phyloP scores from a whole-genome alignment of 306 rosid species.

The Fragaria iinumae region DNA sequence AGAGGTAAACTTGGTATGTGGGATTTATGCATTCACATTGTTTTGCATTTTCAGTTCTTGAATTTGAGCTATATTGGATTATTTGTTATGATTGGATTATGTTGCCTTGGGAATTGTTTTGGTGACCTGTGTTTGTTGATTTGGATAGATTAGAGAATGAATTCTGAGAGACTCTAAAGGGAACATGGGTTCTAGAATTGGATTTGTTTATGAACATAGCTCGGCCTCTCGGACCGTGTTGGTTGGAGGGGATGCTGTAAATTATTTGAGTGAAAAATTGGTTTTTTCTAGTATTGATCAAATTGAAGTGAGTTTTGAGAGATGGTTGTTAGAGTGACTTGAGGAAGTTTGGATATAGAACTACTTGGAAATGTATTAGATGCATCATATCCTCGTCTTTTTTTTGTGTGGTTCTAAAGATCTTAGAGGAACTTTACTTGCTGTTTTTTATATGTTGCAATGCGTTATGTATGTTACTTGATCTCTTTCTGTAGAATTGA shows the following conservation, averaged over 20 bases:
- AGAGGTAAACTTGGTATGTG: constrained; percentile 10
- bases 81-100: neutral
- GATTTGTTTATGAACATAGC: neutral
- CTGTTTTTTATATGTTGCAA: neutral
- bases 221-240: neutral
- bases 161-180: neutral
- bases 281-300: neutral
- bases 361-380: neutral
- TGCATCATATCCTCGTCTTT: neutral
- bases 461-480: neutral
- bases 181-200: neutral
- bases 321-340: neutral
- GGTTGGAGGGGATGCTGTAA: neutral
- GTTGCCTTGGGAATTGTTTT: neutral
- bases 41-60: neutral
- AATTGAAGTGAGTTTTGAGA: neutral
- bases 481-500: neutral
- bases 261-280: neutral
- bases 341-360: neutral
- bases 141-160: constrained; percentile 3
- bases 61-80: neutral
- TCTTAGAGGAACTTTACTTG: neutral
- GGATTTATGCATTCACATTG: neutral
- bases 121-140: neutral
- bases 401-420: neutral